Evolutionary conservation across 2,329 filamentous ascomycete species (phyloP), one percentile per base, ranked within the genome.

Genomic region (Dissoconium aciculare): DNA sequence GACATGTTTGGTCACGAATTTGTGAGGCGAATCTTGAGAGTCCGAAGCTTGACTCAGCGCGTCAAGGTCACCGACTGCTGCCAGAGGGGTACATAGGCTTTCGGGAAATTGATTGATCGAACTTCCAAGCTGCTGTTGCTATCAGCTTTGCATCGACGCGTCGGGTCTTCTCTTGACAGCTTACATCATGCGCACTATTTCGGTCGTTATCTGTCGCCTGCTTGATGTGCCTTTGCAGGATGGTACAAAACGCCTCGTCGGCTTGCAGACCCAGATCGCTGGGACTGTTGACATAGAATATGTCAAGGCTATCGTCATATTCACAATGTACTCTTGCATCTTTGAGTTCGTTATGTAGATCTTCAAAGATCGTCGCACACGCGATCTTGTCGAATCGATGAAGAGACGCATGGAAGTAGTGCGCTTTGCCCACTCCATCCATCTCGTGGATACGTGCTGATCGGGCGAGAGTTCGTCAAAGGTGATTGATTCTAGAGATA

Each of bases 351-450:
- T 17, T 17, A 27, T 41, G 30, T 35, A 51, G 47, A 3, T 35
- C 28, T 6, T 15, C 24, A 30, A 47, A 32, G 26, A 51, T 32
- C 12, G 35, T 34, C 4, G 39, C 31, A 9, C 36, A 17, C 5
- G 39, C 47, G 2, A 17, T 28, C 11, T 34, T 24, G 28, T 33
- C 38, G 37, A 52, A 52, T 2, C 30, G 31, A 33, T 50, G 49
- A 13, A 47, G 32, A 3, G 46, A 42, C 6, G 40, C 33, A 32
- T 53, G 48, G 28, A 46, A 27, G 37, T 49, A 52, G 5, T 34
- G 31, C 13, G 44, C 36, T 10, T n/a, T n/a, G n/a, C n/a, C n/a
- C n/a, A n/a, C n/a, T n/a, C n/a, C n/a, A n/a, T n/a, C n/a, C n/a
- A n/a, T n/a, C n/a, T n/a, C n/a, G n/a, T n/a, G n/a, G n/a, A n/a